phyloP scores from a whole-genome alignment of 257 asterid genomes.

The Avicennia marina region DNA sequence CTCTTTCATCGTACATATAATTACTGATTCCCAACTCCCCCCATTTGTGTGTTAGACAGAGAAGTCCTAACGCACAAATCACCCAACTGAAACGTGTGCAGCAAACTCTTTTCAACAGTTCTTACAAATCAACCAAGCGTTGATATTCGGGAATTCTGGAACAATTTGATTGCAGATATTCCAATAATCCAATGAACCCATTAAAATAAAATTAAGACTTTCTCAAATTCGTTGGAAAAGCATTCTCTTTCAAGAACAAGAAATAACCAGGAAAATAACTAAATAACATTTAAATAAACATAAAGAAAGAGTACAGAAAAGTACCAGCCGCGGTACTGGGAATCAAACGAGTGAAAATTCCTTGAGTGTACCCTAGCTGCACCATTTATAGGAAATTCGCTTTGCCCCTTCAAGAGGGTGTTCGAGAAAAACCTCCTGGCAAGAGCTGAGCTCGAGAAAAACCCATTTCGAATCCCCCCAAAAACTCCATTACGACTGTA shows the following conservation, averaged over 20 bases:
- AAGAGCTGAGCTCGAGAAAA: slow-evolving; percentile 14
- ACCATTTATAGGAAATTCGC: slow-evolving; percentile 20
- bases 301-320: background rate
- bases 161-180: background rate
- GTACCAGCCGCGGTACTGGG: slow-evolving; percentile 38
- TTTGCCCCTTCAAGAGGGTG: slow-evolving; percentile 19
- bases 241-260: background rate
- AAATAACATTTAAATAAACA: background rate
- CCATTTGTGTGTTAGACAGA: no score
- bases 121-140: slow-evolving; percentile 5
- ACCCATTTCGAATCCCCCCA: slow-evolving; percentile 22
- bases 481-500: slow-evolving; percentile 18
- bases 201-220: background rate
- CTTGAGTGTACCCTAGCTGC: slow-evolving; percentile 12
- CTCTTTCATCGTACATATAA: no score
- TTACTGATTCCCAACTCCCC: no score
- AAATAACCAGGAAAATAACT: background rate
- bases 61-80: no score
- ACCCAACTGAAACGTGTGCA: background rate
- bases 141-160: background rate
- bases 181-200: background rate
- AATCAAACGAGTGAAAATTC: slow-evolving; percentile 38
- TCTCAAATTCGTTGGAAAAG: background rate
- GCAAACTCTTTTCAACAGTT: background rate
- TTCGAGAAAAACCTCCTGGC: slow-evolving; percentile 20